phyloP scores from a whole-genome alignment of 2,329 filamentous ascomycete genomes.

The Trichophyton benhamiae region DNA sequence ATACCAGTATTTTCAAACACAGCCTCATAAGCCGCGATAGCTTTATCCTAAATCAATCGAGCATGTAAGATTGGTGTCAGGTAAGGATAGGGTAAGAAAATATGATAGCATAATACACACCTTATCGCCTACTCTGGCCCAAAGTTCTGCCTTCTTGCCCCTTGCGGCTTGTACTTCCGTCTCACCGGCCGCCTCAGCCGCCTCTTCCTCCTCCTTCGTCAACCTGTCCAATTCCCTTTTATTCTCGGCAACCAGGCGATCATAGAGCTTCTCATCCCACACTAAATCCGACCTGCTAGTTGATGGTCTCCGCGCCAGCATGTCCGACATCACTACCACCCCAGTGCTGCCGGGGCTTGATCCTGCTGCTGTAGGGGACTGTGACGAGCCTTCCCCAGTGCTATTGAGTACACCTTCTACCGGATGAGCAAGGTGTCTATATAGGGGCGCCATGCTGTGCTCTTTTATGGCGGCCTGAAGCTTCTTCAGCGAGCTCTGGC shows the following conservation, averaged over 20 bases:
- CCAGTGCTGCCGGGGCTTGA: conserved; percentile 33
- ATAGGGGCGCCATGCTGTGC: conserved; percentile 55
- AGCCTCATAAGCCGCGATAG: conserved; percentile 80
- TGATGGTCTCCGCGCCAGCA: conserved; percentile 61
- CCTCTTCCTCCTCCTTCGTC: conserved; percentile 84
- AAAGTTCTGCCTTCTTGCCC: conserved; percentile 93
- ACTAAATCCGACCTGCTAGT: conserved; percentile 56
- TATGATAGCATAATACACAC: conserved; percentile 32
- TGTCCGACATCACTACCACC: conserved; percentile 51
- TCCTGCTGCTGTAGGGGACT: conserved; percentile 35
- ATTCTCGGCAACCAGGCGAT: conserved; percentile 62
- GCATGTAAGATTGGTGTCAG: not conserved
- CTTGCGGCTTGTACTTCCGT: conserved; percentile 86
- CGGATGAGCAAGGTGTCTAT: conserved; percentile 53
- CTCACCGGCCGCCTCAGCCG: conserved; percentile 88
- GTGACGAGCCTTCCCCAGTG: conserved; percentile 51
- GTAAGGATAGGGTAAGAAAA: conserved; percentile 10
- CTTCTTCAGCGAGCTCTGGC: conserved; percentile 46
- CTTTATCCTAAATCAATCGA: conserved; percentile 58
- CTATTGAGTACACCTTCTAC: conserved; percentile 66
- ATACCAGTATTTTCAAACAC: conserved; percentile 96
- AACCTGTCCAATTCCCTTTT: conserved; percentile 62
- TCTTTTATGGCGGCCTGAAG: conserved; percentile 53
- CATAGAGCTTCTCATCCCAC: conserved; percentile 86
- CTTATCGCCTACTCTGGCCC: conserved; percentile 92